phyloP scores from a whole-genome alignment of 306 rosid species.

The Pachyrhizus erosus region DNA sequence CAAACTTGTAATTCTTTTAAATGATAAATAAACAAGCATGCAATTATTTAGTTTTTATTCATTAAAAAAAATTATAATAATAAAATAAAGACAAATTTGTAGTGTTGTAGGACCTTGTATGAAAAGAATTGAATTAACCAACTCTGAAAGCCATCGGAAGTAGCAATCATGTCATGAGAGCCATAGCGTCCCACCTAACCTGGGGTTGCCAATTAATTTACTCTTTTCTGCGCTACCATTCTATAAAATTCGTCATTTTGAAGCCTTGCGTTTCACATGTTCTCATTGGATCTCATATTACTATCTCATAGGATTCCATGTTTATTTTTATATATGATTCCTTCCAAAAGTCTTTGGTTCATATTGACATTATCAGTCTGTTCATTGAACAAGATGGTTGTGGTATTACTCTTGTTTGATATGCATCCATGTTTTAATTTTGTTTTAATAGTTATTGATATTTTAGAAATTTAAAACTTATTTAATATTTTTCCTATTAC shows the following conservation, averaged over 20 bases:
- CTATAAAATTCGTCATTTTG: not conserved
- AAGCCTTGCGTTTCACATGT: not conserved
- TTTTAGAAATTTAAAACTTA: too few species aligned
- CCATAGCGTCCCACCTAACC: slow-evolving; percentile 4
- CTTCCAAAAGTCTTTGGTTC: not conserved
- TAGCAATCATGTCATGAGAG: not conserved
- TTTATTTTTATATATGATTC: too few species aligned
- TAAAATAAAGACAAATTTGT: not conserved
- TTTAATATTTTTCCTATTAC: too few species aligned
- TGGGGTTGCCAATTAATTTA: not conserved
- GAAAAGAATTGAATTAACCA: not conserved
- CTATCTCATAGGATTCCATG: not conserved
- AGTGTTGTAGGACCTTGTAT: not conserved
- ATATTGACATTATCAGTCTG: not conserved
- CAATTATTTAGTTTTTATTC: not conserved
- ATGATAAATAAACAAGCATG: not conserved
- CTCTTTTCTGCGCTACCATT: not conserved
- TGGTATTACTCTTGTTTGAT: too few species aligned
- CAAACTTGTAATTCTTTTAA: too few species aligned
- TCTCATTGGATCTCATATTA: not conserved
- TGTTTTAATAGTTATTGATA: not conserved
- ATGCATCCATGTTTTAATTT: not conserved
- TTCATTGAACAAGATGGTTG: not conserved
- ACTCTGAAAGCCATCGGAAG: not conserved
- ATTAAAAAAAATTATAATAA: not conserved